A percentile compares a stretch with the other conserved stretches of the same genome.
These are phyloP conservation scores for Martensiomyces pterosporus DNA, from an alignment of 192 early-diverging fungal genomes.

Conservation along the genomic window DNA sequence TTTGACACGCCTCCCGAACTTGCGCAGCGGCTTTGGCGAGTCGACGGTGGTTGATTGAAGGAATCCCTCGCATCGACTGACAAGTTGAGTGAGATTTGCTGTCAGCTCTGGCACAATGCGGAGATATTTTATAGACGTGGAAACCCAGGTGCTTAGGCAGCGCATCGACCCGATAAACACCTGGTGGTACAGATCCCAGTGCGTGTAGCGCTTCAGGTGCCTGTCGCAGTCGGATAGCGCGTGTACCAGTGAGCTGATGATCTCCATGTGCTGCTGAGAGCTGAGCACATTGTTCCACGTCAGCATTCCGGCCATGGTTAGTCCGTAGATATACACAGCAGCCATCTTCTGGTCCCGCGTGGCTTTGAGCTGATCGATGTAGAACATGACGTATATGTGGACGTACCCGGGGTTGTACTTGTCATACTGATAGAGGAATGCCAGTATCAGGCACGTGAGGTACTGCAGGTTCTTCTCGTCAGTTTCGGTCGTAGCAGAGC, in stretches of 20 bases:
- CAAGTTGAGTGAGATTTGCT: conserved; percentile 11
- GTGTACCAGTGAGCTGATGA: conserved; percentile 10
- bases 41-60: no score
- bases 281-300: conserved; percentile 18
- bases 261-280: conserved; percentile 2
- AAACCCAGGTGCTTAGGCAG: conserved; percentile 35
- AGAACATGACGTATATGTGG: conserved; percentile 19
- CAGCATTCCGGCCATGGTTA: conserved; percentile 22
- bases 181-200: conserved; percentile 44
- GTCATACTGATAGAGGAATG: conserved; percentile 35
- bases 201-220: conserved; percentile 12
- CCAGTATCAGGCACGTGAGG: conserved; percentile 17
- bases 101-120: conserved; percentile 2
- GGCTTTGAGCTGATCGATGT: conserved; percentile 15
- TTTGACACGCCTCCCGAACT: conserved; percentile 19
- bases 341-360: conserved; percentile 16
- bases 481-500: conserved; percentile 24
- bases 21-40: not conserved
- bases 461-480: conserved; percentile 22
- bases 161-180: conserved; percentile 39
- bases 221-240: conserved; percentile 25
- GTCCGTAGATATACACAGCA: conserved; percentile 24
- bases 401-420: conserved; percentile 25
- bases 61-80: conserved; percentile 29
- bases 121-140: conserved; percentile 2